Conservation (phyloP, 148 eudicot species). For the Cornus florida region DNA sequence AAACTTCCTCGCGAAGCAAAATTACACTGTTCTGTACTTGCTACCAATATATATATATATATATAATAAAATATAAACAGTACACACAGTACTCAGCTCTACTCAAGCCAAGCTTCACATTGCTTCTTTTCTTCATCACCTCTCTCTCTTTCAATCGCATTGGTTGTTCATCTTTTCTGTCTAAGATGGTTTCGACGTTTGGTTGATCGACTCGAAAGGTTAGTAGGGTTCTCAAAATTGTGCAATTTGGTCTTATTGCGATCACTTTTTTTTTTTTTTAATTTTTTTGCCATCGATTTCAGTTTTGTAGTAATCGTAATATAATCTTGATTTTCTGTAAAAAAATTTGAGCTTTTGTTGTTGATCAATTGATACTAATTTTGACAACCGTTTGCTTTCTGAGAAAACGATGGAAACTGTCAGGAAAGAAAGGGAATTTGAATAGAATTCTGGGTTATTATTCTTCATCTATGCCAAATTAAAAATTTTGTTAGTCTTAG, state of each 20-base stretch:
- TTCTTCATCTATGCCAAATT: background rate
- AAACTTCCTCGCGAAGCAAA: background rate
- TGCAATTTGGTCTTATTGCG: background rate
- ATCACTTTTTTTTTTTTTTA: background rate
- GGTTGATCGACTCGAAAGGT: slow-evolving; percentile 6
- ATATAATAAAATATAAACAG: too few species aligned
- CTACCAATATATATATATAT: too few species aligned
- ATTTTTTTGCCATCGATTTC: background rate
- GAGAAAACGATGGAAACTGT: background rate
- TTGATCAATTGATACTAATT: background rate
- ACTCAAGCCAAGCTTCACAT: background rate
- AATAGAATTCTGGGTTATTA: too few species aligned
- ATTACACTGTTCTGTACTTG: too few species aligned
- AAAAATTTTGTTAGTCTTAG: background rate
- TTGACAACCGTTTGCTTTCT: background rate
- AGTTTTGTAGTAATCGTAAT: background rate
- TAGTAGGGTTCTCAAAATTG: background rate
- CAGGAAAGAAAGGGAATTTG: background rate
- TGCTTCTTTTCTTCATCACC: background rate
- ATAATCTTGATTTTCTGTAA: background rate
- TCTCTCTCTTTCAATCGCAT: background rate
- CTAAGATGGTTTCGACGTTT: background rate
- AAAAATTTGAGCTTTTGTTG: background rate
- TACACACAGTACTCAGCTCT: too few species aligned
- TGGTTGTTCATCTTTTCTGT: background rate